Conservation (phyloP, 805 yeast species). For the Nakazawaea ernobii region DNA sequence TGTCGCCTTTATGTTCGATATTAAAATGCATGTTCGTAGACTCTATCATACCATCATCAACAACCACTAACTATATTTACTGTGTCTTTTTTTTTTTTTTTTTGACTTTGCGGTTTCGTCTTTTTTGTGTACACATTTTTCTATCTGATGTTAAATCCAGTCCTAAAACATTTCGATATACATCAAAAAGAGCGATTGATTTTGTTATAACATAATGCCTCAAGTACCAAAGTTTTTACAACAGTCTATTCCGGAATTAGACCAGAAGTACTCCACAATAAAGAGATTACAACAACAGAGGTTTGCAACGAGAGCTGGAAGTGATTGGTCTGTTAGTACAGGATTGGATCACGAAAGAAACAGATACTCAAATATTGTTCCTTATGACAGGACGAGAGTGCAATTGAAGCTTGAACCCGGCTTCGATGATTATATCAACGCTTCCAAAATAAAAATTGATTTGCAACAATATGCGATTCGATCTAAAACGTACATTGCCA, state of each 20-base stretch:
- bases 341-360: constrained; percentile 32
- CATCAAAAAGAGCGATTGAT: background rate
- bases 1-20: too few relatives aligned
- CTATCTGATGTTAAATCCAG: too few relatives aligned
- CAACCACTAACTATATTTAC: too few relatives aligned
- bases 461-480: constrained; percentile 6
- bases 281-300: background rate
- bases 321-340: constrained; percentile 15
- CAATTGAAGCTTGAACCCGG: constrained; percentile 25
- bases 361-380: constrained; percentile 57
- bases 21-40: too few relatives aligned
- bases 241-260: background rate
- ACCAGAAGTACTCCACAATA: background rate
- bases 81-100: too few relatives aligned
- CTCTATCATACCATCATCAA: too few relatives aligned
- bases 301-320: background rate
- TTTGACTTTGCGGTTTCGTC: too few relatives aligned
- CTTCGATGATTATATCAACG: constrained; percentile 31
- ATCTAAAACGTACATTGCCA: constrained; percentile 47
- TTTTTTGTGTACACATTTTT: too few relatives aligned
- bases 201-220: background rate
- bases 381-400: constrained; percentile 60
- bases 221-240: constrained; percentile 1
- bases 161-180: too few relatives aligned
- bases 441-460: constrained; percentile 23